Conservation (phyloP, 225 moss, liverwort and hornwort species). For the Polytrichum formosum region DNA sequence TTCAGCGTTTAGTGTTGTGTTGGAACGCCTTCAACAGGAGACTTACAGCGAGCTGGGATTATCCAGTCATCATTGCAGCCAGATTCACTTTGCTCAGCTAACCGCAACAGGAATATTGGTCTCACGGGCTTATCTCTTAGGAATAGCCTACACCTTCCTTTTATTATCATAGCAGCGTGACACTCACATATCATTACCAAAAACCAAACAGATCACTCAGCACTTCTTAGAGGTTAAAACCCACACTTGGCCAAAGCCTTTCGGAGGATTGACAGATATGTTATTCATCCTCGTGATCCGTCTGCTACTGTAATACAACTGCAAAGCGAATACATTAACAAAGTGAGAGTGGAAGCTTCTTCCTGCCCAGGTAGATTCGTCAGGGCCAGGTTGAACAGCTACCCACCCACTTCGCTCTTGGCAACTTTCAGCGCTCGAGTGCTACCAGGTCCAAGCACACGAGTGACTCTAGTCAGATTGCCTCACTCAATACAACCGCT, state of each 20-base stretch:
- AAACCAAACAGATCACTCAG: slow-evolving; percentile 22
- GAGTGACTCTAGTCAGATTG: slow-evolving; percentile 41
- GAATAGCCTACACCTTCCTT: slow-evolving; percentile 24
- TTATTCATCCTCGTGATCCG: slow-evolving; percentile 36
- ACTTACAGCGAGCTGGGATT: not conserved
- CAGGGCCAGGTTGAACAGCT: slow-evolving; percentile 23
- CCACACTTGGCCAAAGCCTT: slow-evolving; percentile 45
- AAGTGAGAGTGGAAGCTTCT: slow-evolving; percentile 5
- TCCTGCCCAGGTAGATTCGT: slow-evolving; percentile 23
- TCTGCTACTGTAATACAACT: not conserved
- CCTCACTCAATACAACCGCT: not conserved
- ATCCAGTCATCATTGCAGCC: slow-evolving; percentile 7
- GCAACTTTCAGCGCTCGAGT: slow-evolving; percentile 35
- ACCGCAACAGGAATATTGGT: slow-evolving; percentile 47
- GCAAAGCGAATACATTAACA: not conserved
- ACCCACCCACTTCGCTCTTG: slow-evolving; percentile 9
- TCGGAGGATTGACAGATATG: slow-evolving; percentile 52
- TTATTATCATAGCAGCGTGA: slow-evolving; percentile 26
- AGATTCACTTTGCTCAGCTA: slow-evolving; percentile 30
- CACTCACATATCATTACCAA: not conserved
- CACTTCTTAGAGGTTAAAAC: slow-evolving; percentile 18
- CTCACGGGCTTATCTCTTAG: slow-evolving; percentile 10
- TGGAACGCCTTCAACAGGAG: not conserved
- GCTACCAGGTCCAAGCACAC: slow-evolving; percentile 22
- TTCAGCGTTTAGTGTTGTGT: not conserved